Evolutionary conservation across 768 basidiomycete genomes (phyloP).

Genomic region (Tulasnella sp.): DNA sequence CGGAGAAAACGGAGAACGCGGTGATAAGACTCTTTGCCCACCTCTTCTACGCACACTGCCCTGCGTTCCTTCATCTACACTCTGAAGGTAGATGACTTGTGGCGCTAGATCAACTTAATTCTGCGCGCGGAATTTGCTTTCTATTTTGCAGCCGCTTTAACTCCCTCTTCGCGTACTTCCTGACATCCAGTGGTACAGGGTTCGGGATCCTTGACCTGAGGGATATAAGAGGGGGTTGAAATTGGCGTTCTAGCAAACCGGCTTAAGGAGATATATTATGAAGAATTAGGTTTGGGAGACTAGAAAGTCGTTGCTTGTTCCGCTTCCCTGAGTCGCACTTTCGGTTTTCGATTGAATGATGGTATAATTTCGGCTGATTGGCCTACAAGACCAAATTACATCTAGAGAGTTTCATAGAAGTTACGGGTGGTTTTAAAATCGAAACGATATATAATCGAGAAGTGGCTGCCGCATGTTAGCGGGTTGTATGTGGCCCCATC

Average conservation of each 20-base stretch:
- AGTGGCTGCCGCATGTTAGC: no score
- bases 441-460: no score
- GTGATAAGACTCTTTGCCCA: constrained; percentile 38
- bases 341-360: neutral
- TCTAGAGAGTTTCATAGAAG: neutral
- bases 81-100: constrained; percentile 39
- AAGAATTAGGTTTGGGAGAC: constrained; percentile 37
- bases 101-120: neutral
- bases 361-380: neutral
- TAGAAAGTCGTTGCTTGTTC: neutral
- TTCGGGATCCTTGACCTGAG: constrained; percentile 65
- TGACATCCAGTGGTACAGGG: constrained; percentile 48
- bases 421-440: neutral
- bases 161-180: constrained; percentile 49
- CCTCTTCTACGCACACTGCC: constrained; percentile 49
- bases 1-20: no score
- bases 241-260: constrained; percentile 79
- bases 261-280: constrained; percentile 76
- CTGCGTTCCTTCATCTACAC: constrained; percentile 45
- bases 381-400: neutral
- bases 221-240: constrained; percentile 79
- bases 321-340: neutral
- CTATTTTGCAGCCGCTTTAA: constrained; percentile 38
- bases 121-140: neutral
- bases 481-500: no score